A percentile compares a stretch with the other conserved stretches of the same genome.
Evolutionary conservation across 106 monocot genomes (phyloP).

Genomic region (Alisma plantagoaquatica): DNA sequence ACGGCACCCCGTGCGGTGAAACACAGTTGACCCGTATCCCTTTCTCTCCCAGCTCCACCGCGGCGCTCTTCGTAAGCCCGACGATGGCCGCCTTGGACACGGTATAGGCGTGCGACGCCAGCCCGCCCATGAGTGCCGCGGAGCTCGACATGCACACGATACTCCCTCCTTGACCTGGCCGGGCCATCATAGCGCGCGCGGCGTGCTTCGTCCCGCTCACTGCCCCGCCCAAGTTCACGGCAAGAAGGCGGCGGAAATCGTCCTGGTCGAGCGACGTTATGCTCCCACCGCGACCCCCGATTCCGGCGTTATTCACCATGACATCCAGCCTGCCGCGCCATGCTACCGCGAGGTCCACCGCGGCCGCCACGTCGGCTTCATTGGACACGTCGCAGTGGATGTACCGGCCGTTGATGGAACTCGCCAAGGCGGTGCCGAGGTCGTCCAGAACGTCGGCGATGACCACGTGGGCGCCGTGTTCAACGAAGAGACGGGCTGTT

Average conservation of each 20-base stretch:
- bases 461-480: conserved; percentile 1
- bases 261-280: not conserved
- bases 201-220: conserved; percentile 10
- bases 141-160: conserved; percentile 7
- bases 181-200: conserved; percentile 3
- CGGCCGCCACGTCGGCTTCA: not conserved
- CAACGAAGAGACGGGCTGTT: not conserved
- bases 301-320: conserved; percentile 9
- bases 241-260: not conserved
- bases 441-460: conserved; percentile 8
- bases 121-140: not conserved
- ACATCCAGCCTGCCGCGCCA: not conserved
- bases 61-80: conserved; percentile 12
- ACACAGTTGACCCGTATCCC: conserved; percentile 19
- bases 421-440: too few species aligned
- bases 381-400: too few species aligned
- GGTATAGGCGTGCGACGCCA: not conserved
- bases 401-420: too few species aligned
- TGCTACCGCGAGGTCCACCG: not conserved
- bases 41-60: conserved; percentile 11
- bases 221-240: conserved; percentile 1
- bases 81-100: conserved; percentile 12
- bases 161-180: too few species aligned
- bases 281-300: not conserved
- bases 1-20: conserved; percentile 13